phyloP scores from a whole-genome alignment of 805 yeast genomes.

The Lachancea nothofagi region DNA sequence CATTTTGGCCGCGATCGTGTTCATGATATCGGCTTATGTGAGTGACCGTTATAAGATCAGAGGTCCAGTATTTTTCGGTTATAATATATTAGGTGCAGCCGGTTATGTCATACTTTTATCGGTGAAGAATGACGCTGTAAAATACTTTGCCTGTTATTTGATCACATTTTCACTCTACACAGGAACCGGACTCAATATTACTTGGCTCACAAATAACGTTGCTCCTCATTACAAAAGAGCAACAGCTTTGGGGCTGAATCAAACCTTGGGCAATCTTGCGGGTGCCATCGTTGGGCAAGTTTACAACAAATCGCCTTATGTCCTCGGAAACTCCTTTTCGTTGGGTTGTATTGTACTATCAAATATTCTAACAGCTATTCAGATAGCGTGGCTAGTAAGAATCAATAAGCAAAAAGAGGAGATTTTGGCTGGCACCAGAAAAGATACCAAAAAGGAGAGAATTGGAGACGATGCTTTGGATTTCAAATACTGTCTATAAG shows the following conservation, averaged over 20 bases:
- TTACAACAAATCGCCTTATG: slow-evolving; percentile 37
- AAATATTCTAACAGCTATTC: slow-evolving; percentile 16
- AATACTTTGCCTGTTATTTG: slow-evolving; percentile 36
- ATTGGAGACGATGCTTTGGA: slow-evolving; percentile 26
- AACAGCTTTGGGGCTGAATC: slow-evolving; percentile 39
- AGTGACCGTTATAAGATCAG: slow-evolving; percentile 30
- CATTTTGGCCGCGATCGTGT: slow-evolving; percentile 31
- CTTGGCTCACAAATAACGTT: slow-evolving; percentile 41
- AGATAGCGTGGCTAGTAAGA: slow-evolving; percentile 14
- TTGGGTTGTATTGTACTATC: slow-evolving; percentile 33
- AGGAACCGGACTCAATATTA: slow-evolving; percentile 36
- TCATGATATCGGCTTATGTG: slow-evolving; percentile 22
- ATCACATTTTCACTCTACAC: slow-evolving; percentile 35
- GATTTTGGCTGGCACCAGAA: slow-evolving; percentile 20
- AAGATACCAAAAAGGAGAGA: slow-evolving; percentile 19
- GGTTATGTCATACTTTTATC: slow-evolving; percentile 35
- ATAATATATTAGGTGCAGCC: slow-evolving; percentile 26
- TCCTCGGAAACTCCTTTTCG: slow-evolving; percentile 38
- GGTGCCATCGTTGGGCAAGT: slow-evolving; percentile 44
- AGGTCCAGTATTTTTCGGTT: slow-evolving; percentile 30
- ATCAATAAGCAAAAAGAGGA: slow-evolving; percentile 15
- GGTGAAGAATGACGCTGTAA: slow-evolving; percentile 29
- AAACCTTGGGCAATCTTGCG: slow-evolving; percentile 41
- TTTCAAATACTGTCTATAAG: slow-evolving; percentile 21
- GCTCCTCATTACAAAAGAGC: slow-evolving; percentile 41